Evolutionary conservation across 257 asterid genomes (phyloP), one percentile per base, ranked within the genome.

Genomic region (Solanum bulbocastanum): DNA sequence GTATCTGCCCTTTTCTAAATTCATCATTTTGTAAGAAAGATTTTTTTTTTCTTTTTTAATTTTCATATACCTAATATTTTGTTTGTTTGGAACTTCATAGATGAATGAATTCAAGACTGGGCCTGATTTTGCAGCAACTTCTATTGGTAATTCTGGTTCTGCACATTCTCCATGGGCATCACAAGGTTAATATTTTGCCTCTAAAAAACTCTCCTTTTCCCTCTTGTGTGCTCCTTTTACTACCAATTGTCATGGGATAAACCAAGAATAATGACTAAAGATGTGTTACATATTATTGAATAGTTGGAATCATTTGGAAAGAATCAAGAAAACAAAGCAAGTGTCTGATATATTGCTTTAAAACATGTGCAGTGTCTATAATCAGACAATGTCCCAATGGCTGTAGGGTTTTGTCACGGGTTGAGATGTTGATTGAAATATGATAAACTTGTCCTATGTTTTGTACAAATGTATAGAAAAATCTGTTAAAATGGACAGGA

Each of bases 81-180:
- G 69, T 85, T 56, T 37, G 33, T 84, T 62, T 35, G 87, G 71
- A 22, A 22, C 42, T 25, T 85, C 18, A 20, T n/a, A 86, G 88
- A 86, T 86, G 88, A 86, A 44, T 49, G 83, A 71, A 74, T 86
- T 86, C 88, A 86, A 92, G 90, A 90, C 96, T 0, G 97, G 95
- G 37, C 97, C 99, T n/a, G 96, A 95, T 83, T 97, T 94, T 83
- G 89, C 96, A 3, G 86, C 93, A 35, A 90, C 94, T 6, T 92
- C 98, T 9, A 93, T 96, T 62, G 96, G 93, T 9, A 90, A 93
- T 86, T 91, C 95, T 20, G 95, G 94, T 81, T 90, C 94, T 22
- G 91, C 93, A 83, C 92, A 91, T 89, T 96, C 98, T 87, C 98
- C 98, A 15, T 93, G 99, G 96, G 93, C 98, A 23, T 94, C 98